Percentiles rank a stretch among this genome's conserved stretches.
Conservation (phyloP, 2,329 filamentous ascomycete genomes). For the Diaporthe humulicola region DNA sequence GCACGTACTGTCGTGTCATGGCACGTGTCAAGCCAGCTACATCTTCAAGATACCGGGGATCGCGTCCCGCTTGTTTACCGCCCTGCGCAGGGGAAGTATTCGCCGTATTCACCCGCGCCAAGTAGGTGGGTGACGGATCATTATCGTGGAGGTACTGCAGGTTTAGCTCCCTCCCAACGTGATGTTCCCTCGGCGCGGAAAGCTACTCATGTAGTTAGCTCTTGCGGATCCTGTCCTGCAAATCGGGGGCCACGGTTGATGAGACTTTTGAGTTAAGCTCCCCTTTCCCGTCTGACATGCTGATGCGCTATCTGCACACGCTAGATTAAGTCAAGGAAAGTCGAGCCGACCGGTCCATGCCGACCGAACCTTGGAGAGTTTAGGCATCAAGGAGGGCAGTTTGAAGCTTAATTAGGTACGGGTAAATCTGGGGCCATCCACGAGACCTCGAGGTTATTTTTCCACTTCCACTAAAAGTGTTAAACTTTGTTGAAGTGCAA, state of each 20-base stretch:
- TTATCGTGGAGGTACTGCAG: neutral
- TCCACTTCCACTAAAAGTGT: neutral
- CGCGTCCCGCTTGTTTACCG: too few relatives aligned
- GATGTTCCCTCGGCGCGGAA: neutral
- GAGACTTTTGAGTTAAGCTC: neutral
- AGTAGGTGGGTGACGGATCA: neutral
- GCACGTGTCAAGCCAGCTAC: neutral
- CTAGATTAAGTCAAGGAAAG: neutral
- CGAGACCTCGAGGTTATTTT: neutral
- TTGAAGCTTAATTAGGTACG: neutral
- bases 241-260: neutral
- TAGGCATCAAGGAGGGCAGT: neutral
- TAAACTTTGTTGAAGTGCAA: neutral
- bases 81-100: neutral
- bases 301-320: neutral
- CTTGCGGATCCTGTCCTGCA: neutral
- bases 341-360: neutral
- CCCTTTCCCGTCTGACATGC: neutral
- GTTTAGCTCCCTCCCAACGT: neutral
- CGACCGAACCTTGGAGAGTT: neutral
- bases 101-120: slow-evolving; percentile 9
- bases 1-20: neutral
- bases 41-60: neutral
- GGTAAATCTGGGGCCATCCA: neutral
- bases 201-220: neutral